Percentiles rank a stretch among this genome's conserved stretches.
These are phyloP conservation scores for Podospora bellae-mahoneyi DNA, from an alignment of 495 filamentous ascomycete genomes.

Conservation along the genomic window DNA sequence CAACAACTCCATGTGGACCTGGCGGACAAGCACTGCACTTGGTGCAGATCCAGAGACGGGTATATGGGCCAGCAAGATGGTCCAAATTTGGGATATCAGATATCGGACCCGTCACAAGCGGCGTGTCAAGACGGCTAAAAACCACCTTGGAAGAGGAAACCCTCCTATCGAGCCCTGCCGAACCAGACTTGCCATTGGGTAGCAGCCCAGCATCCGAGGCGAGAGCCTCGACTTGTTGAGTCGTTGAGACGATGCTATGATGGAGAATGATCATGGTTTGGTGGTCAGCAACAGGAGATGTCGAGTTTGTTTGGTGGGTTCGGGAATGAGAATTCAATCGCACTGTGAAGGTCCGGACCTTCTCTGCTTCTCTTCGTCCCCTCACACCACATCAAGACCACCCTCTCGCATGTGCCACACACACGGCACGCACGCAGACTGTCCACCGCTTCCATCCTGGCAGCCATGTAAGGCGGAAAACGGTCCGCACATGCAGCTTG, in stretches of 20 bases:
- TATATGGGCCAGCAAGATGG: background rate
- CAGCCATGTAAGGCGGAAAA: conserved; percentile 42
- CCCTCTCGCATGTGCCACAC: conserved; percentile 18
- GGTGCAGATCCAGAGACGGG: background rate
- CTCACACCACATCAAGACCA: conserved; percentile 18
- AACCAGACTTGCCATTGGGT: background rate
- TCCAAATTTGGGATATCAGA: background rate
- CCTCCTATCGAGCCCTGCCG: background rate
- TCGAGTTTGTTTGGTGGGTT: background rate
- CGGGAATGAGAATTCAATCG: background rate
- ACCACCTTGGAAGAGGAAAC: conserved; percentile 1
- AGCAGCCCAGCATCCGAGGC: background rate
- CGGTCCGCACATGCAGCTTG: conserved; percentile 41
- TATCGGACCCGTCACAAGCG: background rate
- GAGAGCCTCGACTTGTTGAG: background rate
- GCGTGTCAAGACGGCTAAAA: background rate
- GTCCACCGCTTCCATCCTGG: conserved; percentile 30
- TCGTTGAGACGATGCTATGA: background rate
- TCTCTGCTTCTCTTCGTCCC: conserved; percentile 13
- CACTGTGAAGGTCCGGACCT: conserved; percentile 6
- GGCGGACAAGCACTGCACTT: background rate
- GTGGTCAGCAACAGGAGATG: conserved; percentile 3
- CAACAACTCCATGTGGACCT: background rate
- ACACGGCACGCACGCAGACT: conserved; percentile 13
- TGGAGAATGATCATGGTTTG: background rate